Conservation (phyloP, 208 protist genomes). For the Naegleria gruberi region DNA sequence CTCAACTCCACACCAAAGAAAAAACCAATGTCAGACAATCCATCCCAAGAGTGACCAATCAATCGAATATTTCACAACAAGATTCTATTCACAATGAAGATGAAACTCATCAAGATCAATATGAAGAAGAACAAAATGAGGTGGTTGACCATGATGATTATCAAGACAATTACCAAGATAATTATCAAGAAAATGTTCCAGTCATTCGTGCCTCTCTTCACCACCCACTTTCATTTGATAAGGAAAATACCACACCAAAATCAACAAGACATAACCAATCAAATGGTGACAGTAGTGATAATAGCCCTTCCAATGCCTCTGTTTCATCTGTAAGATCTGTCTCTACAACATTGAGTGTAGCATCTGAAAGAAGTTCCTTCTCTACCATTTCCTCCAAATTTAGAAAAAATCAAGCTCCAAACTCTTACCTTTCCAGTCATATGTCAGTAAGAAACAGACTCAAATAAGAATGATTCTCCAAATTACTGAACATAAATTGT, state of each 20-base stretch:
- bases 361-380: not conserved
- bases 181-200: not conserved
- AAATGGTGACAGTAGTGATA: too few relatives aligned
- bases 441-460: constrained; percentile 39
- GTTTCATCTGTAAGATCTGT: not conserved
- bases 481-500: constrained; percentile 63
- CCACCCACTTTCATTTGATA: not conserved
- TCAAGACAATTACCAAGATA: too few relatives aligned
- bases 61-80: not conserved
- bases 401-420: not conserved
- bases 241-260: not conserved
- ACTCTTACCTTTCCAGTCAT: constrained; percentile 41
- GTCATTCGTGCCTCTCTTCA: not conserved
- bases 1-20: constrained; percentile 5
- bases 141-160: too few relatives aligned
- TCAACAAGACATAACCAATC: too few relatives aligned
- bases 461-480: constrained; percentile 42
- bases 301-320: not conserved
- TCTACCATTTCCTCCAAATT: not conserved
- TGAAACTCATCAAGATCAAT: not conserved
- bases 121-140: too few relatives aligned
- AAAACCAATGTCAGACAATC: constrained; percentile 40
- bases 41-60: constrained; percentile 39
- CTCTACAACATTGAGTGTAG: not conserved
- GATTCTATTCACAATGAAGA: not conserved